Percentiles rank a stretch among this genome's conserved stretches.
These are phyloP conservation scores for Vitis hybrid DNA, from an alignment of 177 flowering plant species.

Conservation along the genomic window DNA sequence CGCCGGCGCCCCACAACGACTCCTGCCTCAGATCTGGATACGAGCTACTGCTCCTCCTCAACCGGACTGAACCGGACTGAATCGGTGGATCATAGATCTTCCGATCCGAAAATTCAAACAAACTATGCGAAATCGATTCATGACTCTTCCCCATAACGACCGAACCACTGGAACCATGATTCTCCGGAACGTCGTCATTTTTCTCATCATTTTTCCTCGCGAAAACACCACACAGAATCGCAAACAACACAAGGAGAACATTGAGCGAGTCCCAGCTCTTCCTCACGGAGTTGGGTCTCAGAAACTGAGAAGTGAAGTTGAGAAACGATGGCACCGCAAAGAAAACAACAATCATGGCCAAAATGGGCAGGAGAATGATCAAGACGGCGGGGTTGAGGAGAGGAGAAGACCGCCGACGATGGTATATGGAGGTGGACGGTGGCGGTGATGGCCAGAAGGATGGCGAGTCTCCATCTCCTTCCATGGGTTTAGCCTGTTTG, in stretches of 20 bases:
- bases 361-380: conserved; percentile 40
- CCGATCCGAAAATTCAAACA: conserved; percentile 34
- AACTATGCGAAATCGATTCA: conserved; percentile 15
- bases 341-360: conserved; percentile 30
- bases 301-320: conserved; percentile 22
- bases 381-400: conserved; percentile 33
- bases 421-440: conserved; percentile 12
- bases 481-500: background rate
- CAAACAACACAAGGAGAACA: conserved; percentile 46
- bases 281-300: conserved; percentile 33
- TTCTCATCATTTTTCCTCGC: conserved; percentile 40
- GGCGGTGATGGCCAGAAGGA: conserved; percentile 20
- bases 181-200: background rate
- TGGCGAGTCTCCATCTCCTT: conserved; percentile 17
- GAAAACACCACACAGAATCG: conserved; percentile 57
- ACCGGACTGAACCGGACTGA: conserved; percentile 15
- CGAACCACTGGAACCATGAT: background rate
- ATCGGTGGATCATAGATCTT: conserved; percentile 15
- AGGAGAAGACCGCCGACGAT: conserved; percentile 24
- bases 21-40: conserved; percentile 73
- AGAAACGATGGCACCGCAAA: conserved; percentile 38
- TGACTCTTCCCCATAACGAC: background rate
- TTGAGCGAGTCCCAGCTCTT: conserved; percentile 56
- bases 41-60: conserved; percentile 72
- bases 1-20: conserved; percentile 29